Evolutionary conservation across 2,329 filamentous ascomycete species (phyloP).

Genomic region (Fusarium oligoseptatum): DNA sequence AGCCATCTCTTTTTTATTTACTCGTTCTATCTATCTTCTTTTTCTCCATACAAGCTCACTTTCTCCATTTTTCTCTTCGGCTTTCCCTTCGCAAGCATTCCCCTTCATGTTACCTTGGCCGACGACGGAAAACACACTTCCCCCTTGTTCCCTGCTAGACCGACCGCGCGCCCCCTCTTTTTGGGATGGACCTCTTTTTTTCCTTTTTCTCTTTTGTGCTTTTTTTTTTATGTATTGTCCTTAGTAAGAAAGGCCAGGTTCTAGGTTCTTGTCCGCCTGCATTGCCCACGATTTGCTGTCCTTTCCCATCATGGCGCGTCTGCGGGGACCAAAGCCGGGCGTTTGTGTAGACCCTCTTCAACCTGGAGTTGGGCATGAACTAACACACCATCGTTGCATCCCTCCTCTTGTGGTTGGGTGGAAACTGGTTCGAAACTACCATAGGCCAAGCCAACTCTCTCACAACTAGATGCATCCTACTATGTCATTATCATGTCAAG

Average conservation of each 20-base stretch:
- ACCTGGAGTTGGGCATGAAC: conserved; percentile 37
- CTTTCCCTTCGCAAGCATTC: conserved; percentile 38
- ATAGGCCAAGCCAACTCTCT: neutral
- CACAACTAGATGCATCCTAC: neutral
- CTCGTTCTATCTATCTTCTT: neutral
- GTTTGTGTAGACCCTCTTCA: neutral
- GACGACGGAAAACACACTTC: conserved; percentile 23
- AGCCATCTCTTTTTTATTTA: conserved; percentile 12
- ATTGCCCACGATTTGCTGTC: conserved; percentile 36
- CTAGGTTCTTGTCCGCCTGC: conserved; percentile 14
- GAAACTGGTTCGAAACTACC: conserved; percentile 2
- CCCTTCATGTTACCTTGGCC: conserved; percentile 30
- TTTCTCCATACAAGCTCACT: neutral
- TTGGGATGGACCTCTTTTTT: neutral
- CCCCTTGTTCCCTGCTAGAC: conserved; percentile 25
- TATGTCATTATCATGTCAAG: conserved; percentile 11
- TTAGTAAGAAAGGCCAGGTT: conserved; percentile 15
- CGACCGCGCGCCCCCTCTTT: conserved; percentile 5
- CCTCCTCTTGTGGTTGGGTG: neutral
- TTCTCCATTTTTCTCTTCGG: neutral
- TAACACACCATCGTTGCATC: conserved; percentile 31
- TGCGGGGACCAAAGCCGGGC: conserved; percentile 31
- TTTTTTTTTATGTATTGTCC: neutral
- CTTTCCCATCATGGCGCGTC: conserved; percentile 22
- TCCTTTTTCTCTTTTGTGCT: neutral